A percentile compares a stretch with the other conserved stretches of the same genome.
These are phyloP conservation scores for Sporothrix sp. DNA, from an alignment of 2,329 filamentous ascomycete genomes.

Conservation along the genomic window DNA sequence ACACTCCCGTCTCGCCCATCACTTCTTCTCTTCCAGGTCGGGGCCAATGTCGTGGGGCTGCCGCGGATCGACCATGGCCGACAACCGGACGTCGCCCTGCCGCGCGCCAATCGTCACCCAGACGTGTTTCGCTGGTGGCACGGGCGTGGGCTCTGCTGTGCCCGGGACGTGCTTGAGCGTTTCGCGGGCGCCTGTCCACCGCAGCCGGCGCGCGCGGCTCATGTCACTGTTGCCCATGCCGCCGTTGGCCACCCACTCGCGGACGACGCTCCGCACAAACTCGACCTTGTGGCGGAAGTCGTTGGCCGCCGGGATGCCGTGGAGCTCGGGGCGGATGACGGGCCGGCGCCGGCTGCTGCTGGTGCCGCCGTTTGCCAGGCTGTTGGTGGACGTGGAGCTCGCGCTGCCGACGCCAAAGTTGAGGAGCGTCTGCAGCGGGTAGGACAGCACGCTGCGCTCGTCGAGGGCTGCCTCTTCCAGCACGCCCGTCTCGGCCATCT, in stretches of 20 bases:
- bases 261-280: conserved; percentile 58
- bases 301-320: conserved; percentile 60
- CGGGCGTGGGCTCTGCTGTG: conserved; percentile 22
- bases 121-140: conserved; percentile 45
- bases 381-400: background rate
- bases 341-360: conserved; percentile 40
- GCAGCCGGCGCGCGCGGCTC: conserved; percentile 41
- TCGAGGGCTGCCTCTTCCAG: conserved; percentile 61
- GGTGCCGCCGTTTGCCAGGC: conserved; percentile 28
- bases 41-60: conserved; percentile 44
- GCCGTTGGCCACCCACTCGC: conserved; percentile 60
- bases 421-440: conserved; percentile 62
- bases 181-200: conserved; percentile 52
- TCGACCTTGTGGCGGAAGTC: conserved; percentile 63
- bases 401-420: conserved; percentile 43
- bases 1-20: conserved; percentile 9
- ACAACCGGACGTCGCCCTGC: conserved; percentile 46
- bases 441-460: conserved; percentile 60
- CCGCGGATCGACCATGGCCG: conserved; percentile 46
- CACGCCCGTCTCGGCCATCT: conserved; percentile 54
- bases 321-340: conserved; percentile 50
- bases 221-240: conserved; percentile 60
- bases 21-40: conserved; percentile 40
- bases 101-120: conserved; percentile 60
- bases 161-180: conserved; percentile 36